Base-by-base conservation (phyloP, 805 yeast species). In the Pichia rugopelliculosa region DNA sequence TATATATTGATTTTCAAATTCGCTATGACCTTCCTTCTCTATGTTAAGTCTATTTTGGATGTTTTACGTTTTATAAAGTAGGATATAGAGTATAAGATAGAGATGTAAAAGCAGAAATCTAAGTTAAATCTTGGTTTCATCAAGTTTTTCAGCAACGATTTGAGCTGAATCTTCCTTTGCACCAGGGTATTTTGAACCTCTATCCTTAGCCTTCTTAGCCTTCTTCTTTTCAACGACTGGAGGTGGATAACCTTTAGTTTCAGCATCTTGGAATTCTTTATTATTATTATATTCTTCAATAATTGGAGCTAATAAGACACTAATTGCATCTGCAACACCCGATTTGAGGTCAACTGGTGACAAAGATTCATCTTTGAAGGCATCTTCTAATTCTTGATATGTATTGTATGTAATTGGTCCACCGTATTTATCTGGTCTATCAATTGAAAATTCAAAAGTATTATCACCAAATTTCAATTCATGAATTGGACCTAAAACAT, bases 391-490 rank as follows among this genome's bases (percentile, higher is more conserved):
- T 36, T 79, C 76, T 18, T 78, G 89, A 56, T 87, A 72, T 18
- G 86, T 72, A 38, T 62, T 62, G 76, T 79, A 93, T 42, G 82
- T 72, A 49, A 93, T 74, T 56, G 95, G 84, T 44, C 99, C 99
- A 57, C 99, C 99, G 66, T 87, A 93, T 69, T 93, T 83, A 66
- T 93, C 99, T 42, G 97, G 97, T 70, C 99, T 84, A 60, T 84
- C 80, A 57, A 93, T 80, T 64, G 67, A 72, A 69, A 93, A 87
- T 45, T 74, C 70, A 56, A 88, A 85, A 40, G 67, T 66, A 20
- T 75, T 79, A 34, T 72, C 71, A 30, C 77, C 85, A 33, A 73
- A 55, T 65, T 84, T 81, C 61, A 91, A 75, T 65, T 82, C 90
- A 60, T 87, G 82, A 55, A 90, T 82, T 56, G 99, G 99, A 52